Evolutionary conservation across 768 basidiomycete species (phyloP).

Genomic region (Roridomyces roridus): DNA sequence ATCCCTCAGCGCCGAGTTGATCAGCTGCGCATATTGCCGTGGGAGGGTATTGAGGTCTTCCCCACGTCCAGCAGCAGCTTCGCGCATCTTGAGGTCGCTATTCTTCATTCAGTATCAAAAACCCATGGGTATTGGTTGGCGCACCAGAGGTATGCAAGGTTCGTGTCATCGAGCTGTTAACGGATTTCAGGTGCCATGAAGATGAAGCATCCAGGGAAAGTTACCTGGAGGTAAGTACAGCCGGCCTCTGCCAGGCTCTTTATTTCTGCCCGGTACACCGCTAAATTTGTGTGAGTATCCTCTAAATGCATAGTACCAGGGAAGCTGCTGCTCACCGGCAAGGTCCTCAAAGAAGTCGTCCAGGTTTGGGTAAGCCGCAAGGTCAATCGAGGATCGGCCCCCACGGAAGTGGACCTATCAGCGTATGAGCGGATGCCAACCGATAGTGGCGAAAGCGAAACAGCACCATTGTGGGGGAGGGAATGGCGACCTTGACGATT

Average conservation of each 20-base stretch:
- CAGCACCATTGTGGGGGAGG: slow-evolving; percentile 26
- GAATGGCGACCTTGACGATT: slow-evolving; percentile 27
- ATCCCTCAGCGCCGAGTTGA: slow-evolving; percentile 42
- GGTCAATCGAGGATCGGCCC: slow-evolving; percentile 23
- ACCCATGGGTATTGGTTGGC: neutral
- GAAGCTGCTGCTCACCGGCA: neutral
- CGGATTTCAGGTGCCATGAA: neutral
- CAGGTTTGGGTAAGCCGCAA: slow-evolving; percentile 24
- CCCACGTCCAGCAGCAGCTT: slow-evolving; percentile 33
- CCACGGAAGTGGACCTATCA: slow-evolving; percentile 26
- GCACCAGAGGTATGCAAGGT: slow-evolving; percentile 25
- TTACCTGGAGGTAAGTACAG: slow-evolving; percentile 24
- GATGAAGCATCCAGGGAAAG: neutral
- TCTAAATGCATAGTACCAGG: no score
- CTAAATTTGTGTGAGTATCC: no score
- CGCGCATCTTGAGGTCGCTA: slow-evolving; percentile 26
- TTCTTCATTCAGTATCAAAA: neutral
- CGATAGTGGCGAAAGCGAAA: no score
- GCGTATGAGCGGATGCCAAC: neutral
- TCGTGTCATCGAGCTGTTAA: slow-evolving; percentile 24
- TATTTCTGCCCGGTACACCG: slow-evolving; percentile 22
- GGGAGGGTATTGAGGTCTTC: slow-evolving; percentile 48
- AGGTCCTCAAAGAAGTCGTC: slow-evolving; percentile 27
- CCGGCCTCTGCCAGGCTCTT: slow-evolving; percentile 23
- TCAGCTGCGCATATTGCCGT: slow-evolving; percentile 48